These are phyloP conservation scores for Corymbia maculata DNA, from an alignment of 345 rosid genomes.

Conservation along the genomic window DNA sequence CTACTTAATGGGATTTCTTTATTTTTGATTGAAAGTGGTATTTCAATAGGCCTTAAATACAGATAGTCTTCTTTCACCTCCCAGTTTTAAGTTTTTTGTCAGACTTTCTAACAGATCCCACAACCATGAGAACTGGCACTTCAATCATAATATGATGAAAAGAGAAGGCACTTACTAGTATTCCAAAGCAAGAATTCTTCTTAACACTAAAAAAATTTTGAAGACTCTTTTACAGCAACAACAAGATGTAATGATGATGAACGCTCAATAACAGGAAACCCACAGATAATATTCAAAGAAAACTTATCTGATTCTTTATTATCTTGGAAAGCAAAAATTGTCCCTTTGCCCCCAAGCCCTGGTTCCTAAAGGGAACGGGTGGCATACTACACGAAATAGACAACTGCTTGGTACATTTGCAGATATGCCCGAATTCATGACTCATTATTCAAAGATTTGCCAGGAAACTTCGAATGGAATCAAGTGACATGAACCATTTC, in stretches of 20 bases:
- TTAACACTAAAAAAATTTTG: not conserved
- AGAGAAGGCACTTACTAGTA: not conserved
- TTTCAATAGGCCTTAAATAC: not conserved
- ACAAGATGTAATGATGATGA: not conserved
- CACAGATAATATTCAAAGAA: not conserved
- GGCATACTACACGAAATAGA: not conserved
- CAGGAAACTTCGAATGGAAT: not conserved
- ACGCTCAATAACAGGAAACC: not conserved
- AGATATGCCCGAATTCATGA: not conserved
- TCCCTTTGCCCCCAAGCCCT: not conserved
- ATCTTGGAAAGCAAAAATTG: not conserved
- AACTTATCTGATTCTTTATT: not conserved
- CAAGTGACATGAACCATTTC: not conserved
- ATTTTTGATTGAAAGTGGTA: not conserved
- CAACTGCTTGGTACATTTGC: not conserved
- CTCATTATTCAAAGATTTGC: not conserved
- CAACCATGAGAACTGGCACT: not conserved
- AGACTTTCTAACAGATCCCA: not conserved
- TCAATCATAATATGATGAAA: not conserved
- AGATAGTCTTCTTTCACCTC: not conserved
- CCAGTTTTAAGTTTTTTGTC: not conserved
- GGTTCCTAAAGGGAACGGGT: not conserved
- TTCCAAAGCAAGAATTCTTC: not conserved
- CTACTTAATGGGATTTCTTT: not conserved
- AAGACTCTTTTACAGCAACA: not conserved